These are phyloP conservation scores for Microdochium bolleyi DNA, from an alignment of 2,329 filamentous ascomycete genomes.

Conservation along the genomic window DNA sequence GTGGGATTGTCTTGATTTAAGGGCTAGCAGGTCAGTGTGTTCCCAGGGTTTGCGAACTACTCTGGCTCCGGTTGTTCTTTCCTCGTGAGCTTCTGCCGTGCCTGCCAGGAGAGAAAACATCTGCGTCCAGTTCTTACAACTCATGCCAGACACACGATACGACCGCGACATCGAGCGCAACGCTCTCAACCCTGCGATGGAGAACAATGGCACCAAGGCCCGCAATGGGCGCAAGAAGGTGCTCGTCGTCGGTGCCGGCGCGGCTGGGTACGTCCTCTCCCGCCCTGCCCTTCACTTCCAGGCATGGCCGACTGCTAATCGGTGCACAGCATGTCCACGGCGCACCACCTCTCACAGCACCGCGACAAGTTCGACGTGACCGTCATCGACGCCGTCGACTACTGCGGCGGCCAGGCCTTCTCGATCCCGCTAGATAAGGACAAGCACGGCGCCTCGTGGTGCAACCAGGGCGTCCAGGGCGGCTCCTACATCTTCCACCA, in stretches of 20 bases:
- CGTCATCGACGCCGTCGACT: slow-evolving; percentile 46
- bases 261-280: slow-evolving; percentile 22
- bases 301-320: background rate
- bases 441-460: slow-evolving; percentile 51
- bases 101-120: no score
- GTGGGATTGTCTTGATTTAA: background rate
- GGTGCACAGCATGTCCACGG: slow-evolving; percentile 40
- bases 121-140: no score
- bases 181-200: slow-evolving; percentile 9
- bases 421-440: slow-evolving; percentile 52
- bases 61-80: background rate
- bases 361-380: slow-evolving; percentile 53
- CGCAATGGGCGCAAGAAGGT: slow-evolving; percentile 21
- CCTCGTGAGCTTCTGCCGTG: background rate
- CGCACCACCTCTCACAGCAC: slow-evolving; percentile 50
- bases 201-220: slow-evolving; percentile 6
- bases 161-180: slow-evolving; percentile 12
- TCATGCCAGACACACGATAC: slow-evolving; percentile 3
- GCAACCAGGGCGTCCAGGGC: slow-evolving; percentile 55
- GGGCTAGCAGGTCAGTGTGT: background rate
- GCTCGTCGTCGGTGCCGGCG: slow-evolving; percentile 31
- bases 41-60: no score
- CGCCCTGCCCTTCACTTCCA: background rate
- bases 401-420: slow-evolving; percentile 56
- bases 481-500: slow-evolving; percentile 52